Conservation (phyloP, 2,329 filamentous ascomycete species). For the Annulohypoxylon truncatum region DNA sequence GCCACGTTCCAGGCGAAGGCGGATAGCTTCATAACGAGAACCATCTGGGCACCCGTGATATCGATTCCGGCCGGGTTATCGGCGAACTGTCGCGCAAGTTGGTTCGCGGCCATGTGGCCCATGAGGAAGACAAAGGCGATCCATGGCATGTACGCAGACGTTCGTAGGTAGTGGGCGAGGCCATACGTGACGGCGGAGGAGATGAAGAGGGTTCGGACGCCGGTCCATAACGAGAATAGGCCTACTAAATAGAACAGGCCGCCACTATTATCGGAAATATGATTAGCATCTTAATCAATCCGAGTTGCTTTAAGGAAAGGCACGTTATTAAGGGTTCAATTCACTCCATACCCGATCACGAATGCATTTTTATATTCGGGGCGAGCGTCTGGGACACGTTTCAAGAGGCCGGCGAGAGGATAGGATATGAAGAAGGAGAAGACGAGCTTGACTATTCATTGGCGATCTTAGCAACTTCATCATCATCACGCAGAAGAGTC, state of each 20-base stretch:
- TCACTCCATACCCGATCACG: conserved; percentile 75
- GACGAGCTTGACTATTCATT: conserved; percentile 85
- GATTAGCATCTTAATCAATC: conserved; percentile 26
- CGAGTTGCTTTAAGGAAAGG: neutral
- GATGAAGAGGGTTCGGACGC: conserved; percentile 81
- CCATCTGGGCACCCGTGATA: conserved; percentile 97
- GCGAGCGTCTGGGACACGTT: conserved; percentile 86
- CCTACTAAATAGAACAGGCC: conserved; percentile 89
- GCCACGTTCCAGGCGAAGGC: conserved; percentile 99
- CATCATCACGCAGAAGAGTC: neutral
- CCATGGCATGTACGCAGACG: conserved; percentile 96
- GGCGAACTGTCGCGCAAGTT: conserved; percentile 82
- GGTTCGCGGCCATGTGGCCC: conserved; percentile 92
- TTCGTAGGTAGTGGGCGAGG: conserved; percentile 83
- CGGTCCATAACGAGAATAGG: conserved; percentile 91
- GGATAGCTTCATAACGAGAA: conserved; percentile 95
- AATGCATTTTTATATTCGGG: conserved; percentile 91
- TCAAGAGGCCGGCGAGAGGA: conserved; percentile 87
- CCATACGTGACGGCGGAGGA: conserved; percentile 83
- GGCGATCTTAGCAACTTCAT: conserved; percentile 23
- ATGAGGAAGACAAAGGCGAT: conserved; percentile 93
- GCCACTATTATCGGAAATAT: conserved; percentile 31
- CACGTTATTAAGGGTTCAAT: neutral
- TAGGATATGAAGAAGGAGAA: conserved; percentile 92
- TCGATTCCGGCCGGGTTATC: conserved; percentile 77